Conservation (phyloP, 2,329 filamentous ascomycete species). For the Pseudogymnoascus sp. region DNA sequence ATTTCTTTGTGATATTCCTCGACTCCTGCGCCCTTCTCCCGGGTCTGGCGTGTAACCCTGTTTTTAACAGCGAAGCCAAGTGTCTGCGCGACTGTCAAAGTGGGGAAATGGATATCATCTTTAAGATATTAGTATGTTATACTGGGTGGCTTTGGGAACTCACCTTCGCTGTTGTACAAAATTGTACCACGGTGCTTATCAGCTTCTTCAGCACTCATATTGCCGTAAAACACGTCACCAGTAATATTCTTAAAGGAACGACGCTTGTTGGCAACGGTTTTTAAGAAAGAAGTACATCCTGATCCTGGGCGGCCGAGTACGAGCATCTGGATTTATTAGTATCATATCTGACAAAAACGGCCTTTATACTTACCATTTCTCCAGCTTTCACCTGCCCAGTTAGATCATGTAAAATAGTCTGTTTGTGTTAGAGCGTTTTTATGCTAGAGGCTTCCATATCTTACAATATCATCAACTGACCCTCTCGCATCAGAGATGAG, state of each 20-base stretch:
- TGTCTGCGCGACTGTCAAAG: slow-evolving; percentile 43
- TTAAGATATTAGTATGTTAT: slow-evolving; percentile 58
- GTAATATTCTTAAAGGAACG: slow-evolving; percentile 50
- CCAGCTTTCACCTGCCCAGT: slow-evolving; percentile 12
- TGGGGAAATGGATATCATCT: slow-evolving; percentile 49
- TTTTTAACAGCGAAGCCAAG: slow-evolving; percentile 49
- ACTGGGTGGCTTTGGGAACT: slow-evolving; percentile 56
- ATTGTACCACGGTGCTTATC: slow-evolving; percentile 49
- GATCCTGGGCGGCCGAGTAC: slow-evolving; percentile 62
- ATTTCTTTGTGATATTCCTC: slow-evolving; percentile 46
- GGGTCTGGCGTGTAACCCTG: slow-evolving; percentile 49
- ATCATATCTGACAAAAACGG: slow-evolving; percentile 44
- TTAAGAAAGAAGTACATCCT: slow-evolving; percentile 65
- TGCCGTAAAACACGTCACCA: slow-evolving; percentile 53
- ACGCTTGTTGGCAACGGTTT: slow-evolving; percentile 59
- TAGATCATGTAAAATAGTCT: slow-evolving; percentile 12
- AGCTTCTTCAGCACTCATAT: slow-evolving; percentile 35
- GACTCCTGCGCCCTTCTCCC: slow-evolving; percentile 35
- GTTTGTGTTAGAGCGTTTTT: neutral
- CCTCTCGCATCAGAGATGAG: neutral
- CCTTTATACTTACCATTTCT: slow-evolving; percentile 11
- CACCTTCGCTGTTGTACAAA: slow-evolving; percentile 47
- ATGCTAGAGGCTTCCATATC: neutral
- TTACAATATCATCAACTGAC: neutral
- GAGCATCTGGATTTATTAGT: slow-evolving; percentile 58